These are phyloP conservation scores for Pyrus bretschneideri DNA, from an alignment of 306 rosid genomes.

Conservation along the genomic window DNA sequence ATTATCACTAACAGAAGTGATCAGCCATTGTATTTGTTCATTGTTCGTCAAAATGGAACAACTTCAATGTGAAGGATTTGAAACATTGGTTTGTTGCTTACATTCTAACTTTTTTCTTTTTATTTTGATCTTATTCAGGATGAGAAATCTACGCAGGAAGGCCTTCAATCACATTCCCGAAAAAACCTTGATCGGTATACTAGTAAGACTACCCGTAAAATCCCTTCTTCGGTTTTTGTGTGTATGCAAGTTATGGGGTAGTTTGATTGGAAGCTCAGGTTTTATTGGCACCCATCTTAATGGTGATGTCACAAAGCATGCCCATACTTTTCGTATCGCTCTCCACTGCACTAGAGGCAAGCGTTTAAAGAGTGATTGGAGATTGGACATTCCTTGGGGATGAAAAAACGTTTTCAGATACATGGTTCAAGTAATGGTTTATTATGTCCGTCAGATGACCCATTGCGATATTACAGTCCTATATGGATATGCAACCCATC, in stretches of 20 bases:
- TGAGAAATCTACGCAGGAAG: background rate
- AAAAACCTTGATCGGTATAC: background rate
- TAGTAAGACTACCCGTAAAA: background rate
- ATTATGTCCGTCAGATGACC: background rate
- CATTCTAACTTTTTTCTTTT: too few relatives aligned
- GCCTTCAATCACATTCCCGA: background rate
- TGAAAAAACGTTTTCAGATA: too few relatives aligned
- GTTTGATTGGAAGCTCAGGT: background rate
- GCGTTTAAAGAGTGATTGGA: background rate
- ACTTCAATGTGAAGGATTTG: too few relatives aligned
- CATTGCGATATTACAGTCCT: too few relatives aligned
- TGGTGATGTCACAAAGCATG: background rate
- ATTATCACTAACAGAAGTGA: too few relatives aligned
- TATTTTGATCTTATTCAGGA: background rate
- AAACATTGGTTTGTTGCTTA: too few relatives aligned
- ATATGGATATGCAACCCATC: background rate
- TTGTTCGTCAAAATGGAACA: too few relatives aligned
- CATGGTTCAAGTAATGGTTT: background rate
- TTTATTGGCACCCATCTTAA: background rate
- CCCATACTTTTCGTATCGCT: background rate
- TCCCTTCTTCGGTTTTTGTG: background rate
- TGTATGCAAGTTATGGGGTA: background rate
- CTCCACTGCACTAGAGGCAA: background rate
- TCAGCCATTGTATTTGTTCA: too few relatives aligned
- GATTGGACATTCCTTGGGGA: background rate